Evolutionary conservation across 495 filamentous ascomycete genomes (phyloP).

Genomic region (Penicillium samsonianum): DNA sequence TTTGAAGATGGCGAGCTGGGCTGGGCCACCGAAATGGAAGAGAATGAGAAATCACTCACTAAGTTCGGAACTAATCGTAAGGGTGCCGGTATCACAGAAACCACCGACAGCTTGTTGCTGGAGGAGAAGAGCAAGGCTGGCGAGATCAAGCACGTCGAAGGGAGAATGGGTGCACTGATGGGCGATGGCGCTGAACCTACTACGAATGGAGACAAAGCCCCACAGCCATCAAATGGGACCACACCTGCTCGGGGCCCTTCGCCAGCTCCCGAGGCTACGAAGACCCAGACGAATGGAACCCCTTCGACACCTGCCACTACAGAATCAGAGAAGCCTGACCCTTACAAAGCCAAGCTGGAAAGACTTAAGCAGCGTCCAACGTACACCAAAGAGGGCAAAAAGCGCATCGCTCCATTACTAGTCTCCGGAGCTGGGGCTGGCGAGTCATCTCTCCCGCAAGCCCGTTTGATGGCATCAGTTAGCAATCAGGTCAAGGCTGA

Average conservation of each 20-base stretch:
- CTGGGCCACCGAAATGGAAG: conserved; percentile 70
- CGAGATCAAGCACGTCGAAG: conserved; percentile 85
- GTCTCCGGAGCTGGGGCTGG: conserved; percentile 81
- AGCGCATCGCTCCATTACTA: conserved; percentile 87
- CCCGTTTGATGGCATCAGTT: conserved; percentile 72
- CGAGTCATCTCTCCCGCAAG: conserved; percentile 83
- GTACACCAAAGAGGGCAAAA: conserved; percentile 95
- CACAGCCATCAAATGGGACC: conserved; percentile 43
- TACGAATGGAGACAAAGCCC: conserved; percentile 45
- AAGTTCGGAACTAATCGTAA: conserved; percentile 88
- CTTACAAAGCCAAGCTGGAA: conserved; percentile 67
- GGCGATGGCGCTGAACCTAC: conserved; percentile 62
- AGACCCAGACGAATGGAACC: conserved; percentile 45
- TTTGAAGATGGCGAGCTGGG: conserved; percentile 76
- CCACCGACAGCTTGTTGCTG: conserved; percentile 78
- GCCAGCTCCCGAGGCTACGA: conserved; percentile 38
- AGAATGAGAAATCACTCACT: conserved; percentile 88
- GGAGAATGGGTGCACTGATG: conserved; percentile 96
- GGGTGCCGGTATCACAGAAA: conserved; percentile 86
- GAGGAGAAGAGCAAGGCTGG: conserved; percentile 91
- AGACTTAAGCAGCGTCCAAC: conserved; percentile 87
- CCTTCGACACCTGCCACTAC: conserved; percentile 34
- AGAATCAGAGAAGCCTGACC: conserved; percentile 60
- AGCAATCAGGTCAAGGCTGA: conserved; percentile 63
- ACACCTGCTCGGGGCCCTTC: conserved; percentile 41